Evolutionary conservation across 176 grass and related monocot genomes (phyloP).

Genomic region (Paspalum notatum): DNA sequence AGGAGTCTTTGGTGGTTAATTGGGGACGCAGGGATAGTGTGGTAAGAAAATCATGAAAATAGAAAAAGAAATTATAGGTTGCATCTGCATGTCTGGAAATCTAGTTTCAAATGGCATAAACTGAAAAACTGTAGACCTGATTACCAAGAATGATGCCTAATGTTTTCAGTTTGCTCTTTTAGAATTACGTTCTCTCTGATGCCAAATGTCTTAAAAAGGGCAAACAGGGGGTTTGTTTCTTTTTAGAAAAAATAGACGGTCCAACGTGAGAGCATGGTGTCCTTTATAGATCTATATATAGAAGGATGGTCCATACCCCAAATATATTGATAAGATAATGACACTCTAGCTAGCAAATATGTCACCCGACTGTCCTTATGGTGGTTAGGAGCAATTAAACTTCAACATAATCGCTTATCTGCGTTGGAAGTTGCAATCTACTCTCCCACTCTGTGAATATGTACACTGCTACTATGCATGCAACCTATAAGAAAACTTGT

Average conservation of each 20-base stretch:
- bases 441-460: neutral
- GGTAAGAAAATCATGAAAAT: neutral
- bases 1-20: neutral
- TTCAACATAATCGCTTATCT: constrained; percentile 11
- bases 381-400: constrained; percentile 28
- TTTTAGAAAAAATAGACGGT: too few species aligned
- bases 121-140: neutral
- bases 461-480: neutral
- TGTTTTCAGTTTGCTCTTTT: neutral
- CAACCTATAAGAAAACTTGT: neutral
- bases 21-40: neutral
- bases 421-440: constrained; percentile 10
- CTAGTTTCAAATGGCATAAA: neutral
- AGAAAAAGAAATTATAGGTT: neutral
- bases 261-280: neutral
- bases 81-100: neutral
- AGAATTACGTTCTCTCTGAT: neutral
- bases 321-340: constrained; percentile 28
- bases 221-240: too few species aligned
- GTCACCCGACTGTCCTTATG: neutral
- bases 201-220: too few species aligned
- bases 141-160: too few species aligned
- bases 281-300: constrained; percentile 6
- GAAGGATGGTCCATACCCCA: constrained; percentile 24
- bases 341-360: constrained; percentile 17